Evolutionary conservation across 306 rosid genomes (phyloP), one percentile per base, ranked within the genome.

Genomic region (Elaeagnus macrophylla): DNA sequence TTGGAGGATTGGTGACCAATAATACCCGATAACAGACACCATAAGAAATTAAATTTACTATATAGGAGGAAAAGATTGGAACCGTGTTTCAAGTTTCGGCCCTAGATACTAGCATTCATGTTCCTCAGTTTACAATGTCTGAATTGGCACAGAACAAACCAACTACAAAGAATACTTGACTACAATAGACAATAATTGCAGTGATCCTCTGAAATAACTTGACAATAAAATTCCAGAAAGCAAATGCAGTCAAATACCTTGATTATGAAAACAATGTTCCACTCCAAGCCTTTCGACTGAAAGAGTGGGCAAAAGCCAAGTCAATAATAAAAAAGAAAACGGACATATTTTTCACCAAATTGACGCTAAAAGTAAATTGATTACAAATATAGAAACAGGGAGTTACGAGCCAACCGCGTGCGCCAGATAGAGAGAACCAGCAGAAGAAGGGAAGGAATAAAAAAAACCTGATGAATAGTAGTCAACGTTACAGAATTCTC

Each of bases 271-370:
- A 90, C 97, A 65, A 78, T 71, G 60, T 90, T 95, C 97, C 97
- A 90, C 70, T 90, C 97, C 72, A 90, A 78, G 62, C 97, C 97
- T 73, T 90, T 90, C 35, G 97, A 88, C 97, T 90, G 56, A 83
- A 81, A 15, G 67, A 64, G 59, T 54, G 47, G 70, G 19, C 58
- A 51, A 14, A 43, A 56, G 7, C 20, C 38, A 50, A 59, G 44
- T 42, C 60, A 50, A 50, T 41, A 17, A 44, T n/a, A n/a, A n/a
- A n/a, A n/a, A n/a, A n/a, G n/a, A n/a, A n/a, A n/a, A n/a, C n/a
- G n/a, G n/a, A n/a, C n/a, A n/a, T n/a, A n/a, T n/a, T n/a, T n/a
- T n/a, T n/a, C n/a, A n/a, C n/a, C n/a, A n/a, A n/a, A n/a, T n/a
- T n/a, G n/a, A n/a, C n/a, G 8, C 19, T 45, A 49, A 9, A 48